Evolutionary conservation across 164 flowering plant species (phyloP), one percentile per base, ranked within the genome.

Genomic region (Cinnamomum chago): DNA sequence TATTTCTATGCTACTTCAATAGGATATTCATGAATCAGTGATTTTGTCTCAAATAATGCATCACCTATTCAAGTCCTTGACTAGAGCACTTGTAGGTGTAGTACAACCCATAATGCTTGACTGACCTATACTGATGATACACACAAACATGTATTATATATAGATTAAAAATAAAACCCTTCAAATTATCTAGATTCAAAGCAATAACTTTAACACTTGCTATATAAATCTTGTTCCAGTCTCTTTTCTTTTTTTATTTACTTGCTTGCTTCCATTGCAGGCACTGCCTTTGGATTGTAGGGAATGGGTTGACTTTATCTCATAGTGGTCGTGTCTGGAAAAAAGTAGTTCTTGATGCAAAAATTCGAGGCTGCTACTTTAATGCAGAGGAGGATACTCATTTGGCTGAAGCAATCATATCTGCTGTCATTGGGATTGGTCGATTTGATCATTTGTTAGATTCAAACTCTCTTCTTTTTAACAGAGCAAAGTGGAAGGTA

Each of bases 401-500:
- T 14, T 75, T 86, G 58, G 83, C 79, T 17, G 55, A 73, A 66
- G 85, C 84, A 33, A 77, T 81, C 52, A 7, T 80, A 24, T 28
- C 87, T 68, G 84, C 79, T 58, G 88, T 86, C 84, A 82, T 83
- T 75, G 90, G 88, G 78, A 78, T 85, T 25, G 82, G 89, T 68
- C 85, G 89, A 62, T 76, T 89, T 47, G 90, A 88, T 70, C 89
- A 91, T 76, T 81, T 88, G 73, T 85, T 93, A 1, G 79, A 82
- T 50, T 81, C 66, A 11, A 81, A 83, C 62, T 88, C 90, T 70
- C 17, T 78, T 27, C 82, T 90, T 71, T 91, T 91, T 79, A 79
- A 69, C 74, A 81, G 22, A 35, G 79, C 85, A 22, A 85, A 73
- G 74, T 92, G 97, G 97, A 88, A 91, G 92, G 97, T 92, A 77